A percentile compares a stretch with the other conserved stretches of the same genome.
Evolutionary conservation across 345 rosid genomes (phyloP).

Genomic region (Eucalyptus curtisii): DNA sequence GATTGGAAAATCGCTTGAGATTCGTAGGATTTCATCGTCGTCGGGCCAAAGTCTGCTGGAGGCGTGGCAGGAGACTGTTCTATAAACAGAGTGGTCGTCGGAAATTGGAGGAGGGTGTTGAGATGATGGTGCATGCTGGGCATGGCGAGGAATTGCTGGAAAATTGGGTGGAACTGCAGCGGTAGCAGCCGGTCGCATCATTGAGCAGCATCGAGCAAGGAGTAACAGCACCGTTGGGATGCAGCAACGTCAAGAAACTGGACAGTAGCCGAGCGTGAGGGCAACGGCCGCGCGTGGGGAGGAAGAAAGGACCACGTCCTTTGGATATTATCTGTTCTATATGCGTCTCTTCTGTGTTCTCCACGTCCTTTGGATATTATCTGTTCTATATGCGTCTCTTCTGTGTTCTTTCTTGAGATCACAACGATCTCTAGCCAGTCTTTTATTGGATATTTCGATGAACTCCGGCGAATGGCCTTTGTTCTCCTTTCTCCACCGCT

Average conservation of each 20-base stretch:
- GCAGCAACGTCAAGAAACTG: not conserved
- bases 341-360: not conserved
- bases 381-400: not conserved
- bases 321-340: not conserved
- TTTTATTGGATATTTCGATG: not conserved
- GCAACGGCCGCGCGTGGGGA: too few relatives aligned
- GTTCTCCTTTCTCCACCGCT: not conserved
- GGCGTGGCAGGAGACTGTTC: not conserved
- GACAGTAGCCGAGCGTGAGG: not conserved
- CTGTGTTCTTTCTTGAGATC: not conserved
- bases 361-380: not conserved
- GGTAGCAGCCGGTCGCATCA: not conserved
- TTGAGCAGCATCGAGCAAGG: not conserved
- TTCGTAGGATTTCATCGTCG: not conserved
- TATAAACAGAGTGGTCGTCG: not conserved
- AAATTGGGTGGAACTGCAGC: not conserved
- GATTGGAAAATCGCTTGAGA: not conserved
- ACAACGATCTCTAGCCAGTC: not conserved
- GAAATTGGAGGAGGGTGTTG: not conserved
- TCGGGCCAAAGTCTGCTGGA: not conserved
- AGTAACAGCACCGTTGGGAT: not conserved
- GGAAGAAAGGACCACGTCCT: not conserved
- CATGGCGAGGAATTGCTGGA: not conserved
- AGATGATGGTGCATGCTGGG: not conserved
- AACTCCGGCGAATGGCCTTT: not conserved